Evolutionary conservation across 345 rosid genomes (phyloP).

Genomic region (Tarenaya hassleriana): DNA sequence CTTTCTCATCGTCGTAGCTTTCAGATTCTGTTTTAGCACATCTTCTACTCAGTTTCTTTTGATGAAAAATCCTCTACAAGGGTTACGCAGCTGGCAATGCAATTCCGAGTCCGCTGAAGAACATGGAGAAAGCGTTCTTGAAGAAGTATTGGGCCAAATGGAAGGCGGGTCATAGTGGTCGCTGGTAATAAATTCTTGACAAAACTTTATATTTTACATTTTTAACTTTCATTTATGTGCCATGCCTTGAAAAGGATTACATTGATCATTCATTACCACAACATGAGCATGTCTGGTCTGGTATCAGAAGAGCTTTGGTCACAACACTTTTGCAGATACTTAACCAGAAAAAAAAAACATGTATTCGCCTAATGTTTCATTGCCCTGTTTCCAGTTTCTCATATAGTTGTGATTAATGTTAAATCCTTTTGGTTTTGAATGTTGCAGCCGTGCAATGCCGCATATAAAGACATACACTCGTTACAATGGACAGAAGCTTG

Average conservation of each 20-base stretch:
- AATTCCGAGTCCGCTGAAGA: conserved; percentile 81
- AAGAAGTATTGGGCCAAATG: conserved; percentile 90
- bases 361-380: no score
- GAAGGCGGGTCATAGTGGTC: conserved; percentile 80
- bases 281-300: no score
- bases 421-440: no score
- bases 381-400: no score
- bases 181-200: conserved; percentile 43
- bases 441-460: conserved; percentile 84
- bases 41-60: conserved; percentile 4
- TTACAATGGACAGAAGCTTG: conserved; percentile 70
- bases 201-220: not conserved
- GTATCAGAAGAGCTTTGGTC: no score
- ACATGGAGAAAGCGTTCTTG: conserved; percentile 73
- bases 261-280: no score
- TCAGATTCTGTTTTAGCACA: conserved; percentile 1
- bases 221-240: no score
- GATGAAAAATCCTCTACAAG: conserved; percentile 33
- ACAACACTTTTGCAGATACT: no score
- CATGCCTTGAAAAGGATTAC: no score
- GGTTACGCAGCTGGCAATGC: conserved; percentile 95
- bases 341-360: no score
- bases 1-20: conserved; percentile 2
- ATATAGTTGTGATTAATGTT: no score
- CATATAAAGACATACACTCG: conserved; percentile 92